Conservation (phyloP, 2,329 filamentous ascomycete genomes). For the Aspergillus sp. region DNA sequence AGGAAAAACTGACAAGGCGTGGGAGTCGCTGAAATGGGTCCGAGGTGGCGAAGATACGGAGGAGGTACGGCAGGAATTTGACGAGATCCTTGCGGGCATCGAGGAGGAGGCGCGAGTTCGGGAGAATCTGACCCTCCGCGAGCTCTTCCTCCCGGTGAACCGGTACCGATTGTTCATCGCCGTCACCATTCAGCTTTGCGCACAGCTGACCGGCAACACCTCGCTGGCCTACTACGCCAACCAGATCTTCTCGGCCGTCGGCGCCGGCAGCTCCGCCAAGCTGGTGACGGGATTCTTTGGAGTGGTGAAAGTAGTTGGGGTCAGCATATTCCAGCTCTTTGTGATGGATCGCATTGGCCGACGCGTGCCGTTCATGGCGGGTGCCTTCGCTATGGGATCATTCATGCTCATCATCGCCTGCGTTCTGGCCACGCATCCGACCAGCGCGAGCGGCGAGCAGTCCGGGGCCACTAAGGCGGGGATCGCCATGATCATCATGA, state of each 20-base stretch:
- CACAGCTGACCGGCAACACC: constrained; percentile 53
- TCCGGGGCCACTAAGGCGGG: constrained; percentile 35
- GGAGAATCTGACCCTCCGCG: constrained; percentile 49
- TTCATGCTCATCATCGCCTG: constrained; percentile 55
- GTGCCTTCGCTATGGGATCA: constrained; percentile 51
- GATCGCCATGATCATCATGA: constrained; percentile 52
- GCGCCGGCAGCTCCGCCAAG: constrained; percentile 48
- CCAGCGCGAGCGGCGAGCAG: constrained; percentile 30
- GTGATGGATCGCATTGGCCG: constrained; percentile 53
- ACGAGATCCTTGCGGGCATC: constrained; percentile 46
- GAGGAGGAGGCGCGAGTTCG: constrained; percentile 48
- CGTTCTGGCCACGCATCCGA: constrained; percentile 49
- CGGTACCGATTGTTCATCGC: constrained; percentile 50
- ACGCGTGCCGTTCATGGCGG: constrained; percentile 49
- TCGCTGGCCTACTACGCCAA: constrained; percentile 54
- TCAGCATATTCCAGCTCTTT: constrained; percentile 48
- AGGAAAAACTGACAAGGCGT: constrained; percentile 47
- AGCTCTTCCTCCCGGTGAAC: constrained; percentile 49
- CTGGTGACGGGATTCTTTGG: constrained; percentile 56
- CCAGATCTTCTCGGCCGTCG: constrained; percentile 53
- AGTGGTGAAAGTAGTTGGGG: constrained; percentile 52
- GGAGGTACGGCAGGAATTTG: constrained; percentile 34
- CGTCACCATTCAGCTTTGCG: constrained; percentile 51
- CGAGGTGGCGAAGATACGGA: constrained; percentile 46
- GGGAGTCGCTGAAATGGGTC: constrained; percentile 52